These are phyloP conservation scores for Saturnispora sanitii DNA, from an alignment of 805 yeast genomes.

Conservation along the genomic window DNA sequence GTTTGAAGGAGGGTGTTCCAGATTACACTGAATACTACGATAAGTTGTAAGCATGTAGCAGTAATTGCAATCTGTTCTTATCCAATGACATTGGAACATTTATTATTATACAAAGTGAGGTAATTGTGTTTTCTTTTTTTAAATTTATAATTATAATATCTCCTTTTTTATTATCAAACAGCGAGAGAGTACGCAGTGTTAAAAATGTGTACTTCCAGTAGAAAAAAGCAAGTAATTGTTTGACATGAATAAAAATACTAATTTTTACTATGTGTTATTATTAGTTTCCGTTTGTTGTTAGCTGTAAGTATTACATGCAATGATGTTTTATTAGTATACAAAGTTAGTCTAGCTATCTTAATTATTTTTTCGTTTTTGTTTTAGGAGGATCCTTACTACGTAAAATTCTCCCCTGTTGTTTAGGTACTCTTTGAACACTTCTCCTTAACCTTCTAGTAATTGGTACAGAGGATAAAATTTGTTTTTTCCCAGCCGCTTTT, in stretches of 20 bases:
- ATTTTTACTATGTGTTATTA: not conserved
- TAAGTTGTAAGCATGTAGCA: slow-evolving; percentile 47
- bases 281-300: slow-evolving; percentile 2
- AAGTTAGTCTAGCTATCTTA: too few species aligned
- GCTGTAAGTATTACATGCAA: too few species aligned
- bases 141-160: slow-evolving; percentile 3
- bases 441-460: slow-evolving; percentile 1
- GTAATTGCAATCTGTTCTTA: not conserved
- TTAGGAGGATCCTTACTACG: too few species aligned
- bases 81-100: too few species aligned
- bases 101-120: slow-evolving; percentile 13
- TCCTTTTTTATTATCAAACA: slow-evolving; percentile 8
- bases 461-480: not conserved
- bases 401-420: too few species aligned
- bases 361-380: too few species aligned
- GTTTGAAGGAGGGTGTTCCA: slow-evolving; percentile 95
- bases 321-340: too few species aligned
- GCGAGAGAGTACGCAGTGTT: too few species aligned
- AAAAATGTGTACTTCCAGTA: too few species aligned
- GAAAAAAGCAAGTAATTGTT: too few species aligned
- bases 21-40: slow-evolving; percentile 99
- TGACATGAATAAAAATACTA: not conserved
- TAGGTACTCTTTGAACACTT: slow-evolving; percentile 6
- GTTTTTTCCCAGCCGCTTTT: not conserved
- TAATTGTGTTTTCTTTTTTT: slow-evolving; percentile 8